Conservation (phyloP, 2,329 filamentous ascomycete species). For the Aspergillus sp. region DNA sequence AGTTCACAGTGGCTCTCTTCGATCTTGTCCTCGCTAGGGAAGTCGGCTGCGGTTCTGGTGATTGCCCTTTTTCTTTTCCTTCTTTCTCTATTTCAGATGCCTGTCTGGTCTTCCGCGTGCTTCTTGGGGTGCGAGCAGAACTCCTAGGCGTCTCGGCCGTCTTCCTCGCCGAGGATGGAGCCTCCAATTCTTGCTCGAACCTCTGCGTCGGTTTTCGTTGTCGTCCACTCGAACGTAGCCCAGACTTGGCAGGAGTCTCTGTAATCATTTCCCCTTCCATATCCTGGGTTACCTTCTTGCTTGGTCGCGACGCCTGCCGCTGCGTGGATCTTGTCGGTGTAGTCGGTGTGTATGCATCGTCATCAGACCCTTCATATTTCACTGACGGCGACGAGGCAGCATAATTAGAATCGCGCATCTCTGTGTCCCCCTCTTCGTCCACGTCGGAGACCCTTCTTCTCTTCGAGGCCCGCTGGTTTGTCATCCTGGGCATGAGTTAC, state of each 20-base stretch:
- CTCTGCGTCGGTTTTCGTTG: conserved; percentile 29
- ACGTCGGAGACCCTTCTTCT: conserved; percentile 29
- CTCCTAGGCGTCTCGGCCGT: conserved; percentile 15
- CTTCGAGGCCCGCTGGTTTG: conserved; percentile 28
- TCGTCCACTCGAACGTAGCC: conserved; percentile 27
- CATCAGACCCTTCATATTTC: conserved; percentile 12
- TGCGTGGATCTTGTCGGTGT: conserved; percentile 16
- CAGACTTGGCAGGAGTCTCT: conserved; percentile 19
- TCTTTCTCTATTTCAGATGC: conserved; percentile 13
- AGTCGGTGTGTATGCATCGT: conserved; percentile 9
- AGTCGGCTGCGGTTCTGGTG: conserved; percentile 11
- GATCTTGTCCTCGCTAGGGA: conserved; percentile 22
- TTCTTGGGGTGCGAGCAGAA: conserved; percentile 16
- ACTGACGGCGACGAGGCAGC: conserved; percentile 9
- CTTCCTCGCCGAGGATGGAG: conserved; percentile 15
- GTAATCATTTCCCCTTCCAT: conserved; percentile 6
- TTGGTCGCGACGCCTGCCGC: conserved; percentile 16
- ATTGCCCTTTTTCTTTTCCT: conserved; percentile 8
- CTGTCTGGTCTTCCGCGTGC: conserved; percentile 14
- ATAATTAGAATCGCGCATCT: conserved; percentile 19
- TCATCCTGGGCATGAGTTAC: conserved; percentile 16
- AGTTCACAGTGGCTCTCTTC: conserved; percentile 18
- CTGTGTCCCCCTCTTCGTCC: conserved; percentile 26
- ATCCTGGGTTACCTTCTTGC: conserved; percentile 4
- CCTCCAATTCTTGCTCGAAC: conserved; percentile 21